These are phyloP conservation scores for Tetracladium maxilliforme DNA, from an alignment of 2,329 filamentous ascomycete genomes.

Conservation along the genomic window DNA sequence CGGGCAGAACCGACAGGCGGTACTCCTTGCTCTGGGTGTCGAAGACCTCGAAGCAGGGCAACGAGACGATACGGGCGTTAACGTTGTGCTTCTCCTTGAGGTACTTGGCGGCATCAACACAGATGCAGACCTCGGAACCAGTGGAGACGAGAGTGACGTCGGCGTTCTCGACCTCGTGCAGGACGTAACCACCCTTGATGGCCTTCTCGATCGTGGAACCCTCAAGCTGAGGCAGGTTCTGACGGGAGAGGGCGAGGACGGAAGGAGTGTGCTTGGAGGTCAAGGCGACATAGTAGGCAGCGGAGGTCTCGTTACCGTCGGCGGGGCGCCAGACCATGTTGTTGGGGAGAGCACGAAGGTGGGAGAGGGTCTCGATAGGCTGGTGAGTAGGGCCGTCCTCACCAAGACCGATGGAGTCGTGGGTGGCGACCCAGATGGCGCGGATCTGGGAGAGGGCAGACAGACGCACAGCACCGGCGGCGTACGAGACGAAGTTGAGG, in stretches of 20 bases:
- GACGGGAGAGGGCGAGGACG: conserved; percentile 88
- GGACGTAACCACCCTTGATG: conserved; percentile 90
- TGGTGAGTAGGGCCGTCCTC: conserved; percentile 98
- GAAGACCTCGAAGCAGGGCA: conserved; percentile 96
- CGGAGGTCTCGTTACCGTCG: conserved; percentile 95
- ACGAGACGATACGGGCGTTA: conserved; percentile 81
- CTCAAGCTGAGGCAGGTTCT: conserved; percentile 97
- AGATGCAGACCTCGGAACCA: conserved; percentile 90
- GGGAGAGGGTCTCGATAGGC: conserved; percentile 93
- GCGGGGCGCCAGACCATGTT: conserved; percentile 99
- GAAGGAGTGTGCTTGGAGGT: conserved; percentile 81
- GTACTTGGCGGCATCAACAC: conserved; percentile 81
- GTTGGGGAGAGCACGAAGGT: conserved; percentile 98
- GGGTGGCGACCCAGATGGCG: conserved; percentile 88
- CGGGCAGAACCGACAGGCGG: conserved; percentile 80
- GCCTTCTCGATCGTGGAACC: conserved; percentile 79
- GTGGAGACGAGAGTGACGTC: conserved; percentile 84
- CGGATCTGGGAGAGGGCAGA: conserved; percentile 85
- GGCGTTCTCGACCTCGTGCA: conserved; percentile 71
- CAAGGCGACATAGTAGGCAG: conserved; percentile 90
- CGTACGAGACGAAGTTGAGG: conserved; percentile 98
- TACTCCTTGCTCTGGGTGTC: conserved; percentile 91
- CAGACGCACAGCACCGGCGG: conserved; percentile 85
- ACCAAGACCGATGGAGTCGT: conserved; percentile 98
- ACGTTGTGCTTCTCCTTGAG: conserved; percentile 80